Evolutionary conservation across 2,329 filamentous ascomycete species (phyloP).

Genomic region (Phialocephala sp.): DNA sequence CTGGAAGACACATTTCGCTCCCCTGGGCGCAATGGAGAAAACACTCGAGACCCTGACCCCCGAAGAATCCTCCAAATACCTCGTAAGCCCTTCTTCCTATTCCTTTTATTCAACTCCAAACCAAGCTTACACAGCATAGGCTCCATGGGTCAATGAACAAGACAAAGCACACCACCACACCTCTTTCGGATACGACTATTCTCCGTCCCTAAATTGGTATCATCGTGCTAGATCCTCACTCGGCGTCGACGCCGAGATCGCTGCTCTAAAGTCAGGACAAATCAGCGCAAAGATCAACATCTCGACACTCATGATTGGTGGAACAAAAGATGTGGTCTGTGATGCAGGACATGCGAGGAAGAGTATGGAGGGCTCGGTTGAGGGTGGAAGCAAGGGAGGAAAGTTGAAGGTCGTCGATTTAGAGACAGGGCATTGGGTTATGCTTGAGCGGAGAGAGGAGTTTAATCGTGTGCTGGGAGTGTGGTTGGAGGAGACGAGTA

Average conservation of each 20-base stretch:
- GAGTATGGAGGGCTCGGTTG: constrained; percentile 19
- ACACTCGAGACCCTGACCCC: constrained; percentile 12
- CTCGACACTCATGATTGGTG: constrained; percentile 30
- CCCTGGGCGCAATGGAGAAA: constrained; percentile 16
- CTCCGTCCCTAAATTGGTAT: constrained; percentile 28
- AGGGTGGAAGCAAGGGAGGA: constrained; percentile 3
- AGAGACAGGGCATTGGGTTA: constrained; percentile 36
- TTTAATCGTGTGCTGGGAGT: constrained; percentile 15
- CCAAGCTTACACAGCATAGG: not conserved
- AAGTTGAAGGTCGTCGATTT: constrained; percentile 23
- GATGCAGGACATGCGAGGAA: constrained; percentile 15
- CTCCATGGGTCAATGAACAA: constrained; percentile 18
- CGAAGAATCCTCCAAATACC: not conserved
- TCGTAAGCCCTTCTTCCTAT: no score
- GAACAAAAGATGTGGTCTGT: constrained; percentile 27
- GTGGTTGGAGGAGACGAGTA: constrained; percentile 16
- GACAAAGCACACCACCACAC: constrained; percentile 23
- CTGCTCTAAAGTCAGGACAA: constrained; percentile 20
- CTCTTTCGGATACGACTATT: constrained; percentile 25
- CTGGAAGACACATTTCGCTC: constrained; percentile 24
- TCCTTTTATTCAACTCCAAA: not conserved
- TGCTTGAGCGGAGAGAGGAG: constrained; percentile 32
- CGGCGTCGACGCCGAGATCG: constrained; percentile 26
- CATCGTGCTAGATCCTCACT: constrained; percentile 23
- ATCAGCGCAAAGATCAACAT: constrained; percentile 23